A percentile compares a stretch with the other conserved stretches of the same genome.
phyloP scores from a whole-genome alignment of 2,329 filamentous ascomycete genomes.

The Coniella vitis region DNA sequence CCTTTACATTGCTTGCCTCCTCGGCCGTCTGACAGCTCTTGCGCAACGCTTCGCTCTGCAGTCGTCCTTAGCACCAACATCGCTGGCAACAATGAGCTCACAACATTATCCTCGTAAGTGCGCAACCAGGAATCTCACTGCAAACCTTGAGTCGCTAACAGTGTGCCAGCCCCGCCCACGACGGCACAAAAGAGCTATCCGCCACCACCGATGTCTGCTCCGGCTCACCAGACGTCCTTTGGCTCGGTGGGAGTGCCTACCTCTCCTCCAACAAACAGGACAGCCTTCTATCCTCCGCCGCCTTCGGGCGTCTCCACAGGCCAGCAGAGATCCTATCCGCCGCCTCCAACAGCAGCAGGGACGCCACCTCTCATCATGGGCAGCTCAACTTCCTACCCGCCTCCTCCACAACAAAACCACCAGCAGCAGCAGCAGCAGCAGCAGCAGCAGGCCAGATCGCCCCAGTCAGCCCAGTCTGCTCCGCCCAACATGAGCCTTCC shows the following conservation, averaged over 20 bases:
- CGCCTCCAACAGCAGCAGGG: conserved; percentile 25
- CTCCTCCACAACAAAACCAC: conserved; percentile 22
- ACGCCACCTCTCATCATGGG: conserved; percentile 25
- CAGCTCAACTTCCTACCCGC: conserved; percentile 25
- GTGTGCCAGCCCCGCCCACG: conserved; percentile 20
- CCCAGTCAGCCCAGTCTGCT: conserved; percentile 18
- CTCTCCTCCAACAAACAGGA: conserved; percentile 30
- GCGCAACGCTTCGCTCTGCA: neutral
- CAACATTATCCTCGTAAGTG: conserved; percentile 23
- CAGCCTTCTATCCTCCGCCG: conserved; percentile 29
- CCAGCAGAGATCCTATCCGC: conserved; percentile 30
- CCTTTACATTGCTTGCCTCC: neutral
- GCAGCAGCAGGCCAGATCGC: conserved; percentile 18
- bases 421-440: conserved; percentile 27
- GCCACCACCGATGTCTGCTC: conserved; percentile 30
- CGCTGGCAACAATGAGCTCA: conserved; percentile 15
- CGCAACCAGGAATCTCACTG: neutral
- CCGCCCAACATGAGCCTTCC: conserved; percentile 27
- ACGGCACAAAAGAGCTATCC: conserved; percentile 26
- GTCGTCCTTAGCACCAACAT: neutral
- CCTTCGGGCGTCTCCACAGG: conserved; percentile 17
- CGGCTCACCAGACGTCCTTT: conserved; percentile 30
- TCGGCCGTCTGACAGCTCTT: neutral
- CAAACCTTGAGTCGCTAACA: conserved; percentile 7
- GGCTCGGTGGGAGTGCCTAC: conserved; percentile 21